Evolutionary conservation across 352 stramenopile genomes (phyloP).

Genomic region (Phytophthora pini): DNA sequence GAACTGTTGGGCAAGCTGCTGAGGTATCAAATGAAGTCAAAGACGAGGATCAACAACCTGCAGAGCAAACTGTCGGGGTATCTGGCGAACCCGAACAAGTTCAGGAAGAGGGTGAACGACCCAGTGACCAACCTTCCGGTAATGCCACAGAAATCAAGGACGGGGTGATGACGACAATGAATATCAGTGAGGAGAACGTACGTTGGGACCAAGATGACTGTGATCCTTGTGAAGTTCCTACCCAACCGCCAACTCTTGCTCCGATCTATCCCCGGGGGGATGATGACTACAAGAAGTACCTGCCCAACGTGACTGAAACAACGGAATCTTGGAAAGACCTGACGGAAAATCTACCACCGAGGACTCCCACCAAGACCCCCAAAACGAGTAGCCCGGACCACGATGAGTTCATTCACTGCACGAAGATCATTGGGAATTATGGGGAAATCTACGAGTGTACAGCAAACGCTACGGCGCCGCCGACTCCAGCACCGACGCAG

Average conservation of each 20-base stretch:
- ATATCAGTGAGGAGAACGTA: slow-evolving; percentile 1
- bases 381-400: background rate
- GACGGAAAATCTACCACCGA: slow-evolving; percentile 6
- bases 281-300: slow-evolving; percentile 13
- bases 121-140: background rate
- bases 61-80: no score
- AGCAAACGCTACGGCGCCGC: background rate
- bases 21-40: no score
- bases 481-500: slow-evolving; percentile 4
- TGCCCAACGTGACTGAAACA: slow-evolving; percentile 11
- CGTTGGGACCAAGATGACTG: slow-evolving; percentile 20
- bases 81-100: no score
- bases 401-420: slow-evolving; percentile 12
- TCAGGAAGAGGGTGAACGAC: background rate
- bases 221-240: slow-evolving; percentile 21
- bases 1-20: no score
- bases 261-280: slow-evolving; percentile 8
- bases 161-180: slow-evolving; percentile 1
- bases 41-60: no score
- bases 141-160: background rate
- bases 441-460: slow-evolving; percentile 10
- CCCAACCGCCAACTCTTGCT: slow-evolving; percentile 9
- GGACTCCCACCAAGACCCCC: background rate
- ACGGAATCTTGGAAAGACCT: slow-evolving; percentile 12
- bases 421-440: slow-evolving; percentile 15